A percentile compares a stretch with the other conserved stretches of the same genome.
These are phyloP conservation scores for Ambrosiella cleistominuta DNA, from an alignment of 2,329 filamentous ascomycete genomes.

Conservation along the genomic window DNA sequence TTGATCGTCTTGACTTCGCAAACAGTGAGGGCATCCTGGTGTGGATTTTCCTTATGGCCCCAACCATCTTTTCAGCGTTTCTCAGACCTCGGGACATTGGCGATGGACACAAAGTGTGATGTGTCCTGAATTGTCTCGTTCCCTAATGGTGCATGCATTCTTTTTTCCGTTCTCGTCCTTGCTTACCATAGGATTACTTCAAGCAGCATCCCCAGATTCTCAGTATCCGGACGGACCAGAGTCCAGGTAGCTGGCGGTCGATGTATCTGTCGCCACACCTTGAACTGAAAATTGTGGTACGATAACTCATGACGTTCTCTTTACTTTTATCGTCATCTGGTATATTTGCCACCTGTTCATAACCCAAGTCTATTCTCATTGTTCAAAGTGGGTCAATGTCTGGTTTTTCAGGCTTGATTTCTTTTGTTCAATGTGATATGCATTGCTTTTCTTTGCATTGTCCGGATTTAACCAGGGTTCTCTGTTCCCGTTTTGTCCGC, in stretches of 20 bases:
- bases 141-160: neutral
- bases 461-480: too few relatives aligned
- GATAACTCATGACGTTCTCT: too few relatives aligned
- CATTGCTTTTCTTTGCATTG: too few relatives aligned
- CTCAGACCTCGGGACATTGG: neutral
- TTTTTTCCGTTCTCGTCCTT: neutral
- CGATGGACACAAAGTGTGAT: neutral
- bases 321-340: too few relatives aligned
- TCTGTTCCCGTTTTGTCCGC: neutral
- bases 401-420: too few relatives aligned
- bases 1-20: neutral
- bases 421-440: too few relatives aligned
- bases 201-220: neutral
- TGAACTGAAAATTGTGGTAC: too few relatives aligned
- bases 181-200: neutral
- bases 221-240: neutral
- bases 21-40: too few relatives aligned
- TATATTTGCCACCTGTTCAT: too few relatives aligned
- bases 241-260: neutral
- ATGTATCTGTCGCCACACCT: too few relatives aligned
- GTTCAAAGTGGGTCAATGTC: too few relatives aligned
- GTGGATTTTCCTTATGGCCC: neutral
- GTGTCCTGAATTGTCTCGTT: neutral
- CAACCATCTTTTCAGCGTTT: slow-evolving; percentile 1
- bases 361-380: too few relatives aligned